phyloP scores from a whole-genome alignment of 257 asterid species.

The Verbascum thapsus region DNA sequence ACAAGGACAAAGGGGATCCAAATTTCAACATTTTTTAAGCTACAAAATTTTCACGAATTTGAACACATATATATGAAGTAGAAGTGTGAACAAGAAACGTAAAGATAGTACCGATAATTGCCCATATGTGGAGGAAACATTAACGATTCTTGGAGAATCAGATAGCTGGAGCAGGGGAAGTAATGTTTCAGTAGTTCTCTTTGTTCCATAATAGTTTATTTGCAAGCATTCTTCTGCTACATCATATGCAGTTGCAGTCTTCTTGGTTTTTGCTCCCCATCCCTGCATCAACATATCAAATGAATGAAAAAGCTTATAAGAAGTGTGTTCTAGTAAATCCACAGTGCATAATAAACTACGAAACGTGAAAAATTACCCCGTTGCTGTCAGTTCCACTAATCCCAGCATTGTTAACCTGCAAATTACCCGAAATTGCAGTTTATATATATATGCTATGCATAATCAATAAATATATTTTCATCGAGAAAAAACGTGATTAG shows the following conservation, averaged over 20 bases:
- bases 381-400: conserved; percentile 28
- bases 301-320: too few relatives aligned
- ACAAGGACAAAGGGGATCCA: too few relatives aligned
- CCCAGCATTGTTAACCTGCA: conserved; percentile 60
- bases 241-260: conserved; percentile 42
- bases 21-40: too few relatives aligned
- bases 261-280: conserved; percentile 16
- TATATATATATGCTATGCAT: neutral
- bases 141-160: conserved; percentile 63
- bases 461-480: neutral
- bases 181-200: conserved; percentile 43
- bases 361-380: conserved; percentile 24
- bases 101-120: conserved; percentile 36
- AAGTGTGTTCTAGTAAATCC: neutral
- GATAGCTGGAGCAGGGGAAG: conserved; percentile 58
- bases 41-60: neutral
- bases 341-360: neutral
- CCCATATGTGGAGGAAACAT: conserved; percentile 59
- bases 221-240: conserved; percentile 47
- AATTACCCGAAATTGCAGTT: conserved; percentile 2
- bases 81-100: neutral
- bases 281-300: conserved; percentile 31
- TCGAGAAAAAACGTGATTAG: too few relatives aligned
- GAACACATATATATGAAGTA: conserved; percentile 1
- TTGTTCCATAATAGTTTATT: conserved; percentile 55